phyloP scores from a whole-genome alignment of 768 basidiomycete species.

The Lactifluus subvellereus region DNA sequence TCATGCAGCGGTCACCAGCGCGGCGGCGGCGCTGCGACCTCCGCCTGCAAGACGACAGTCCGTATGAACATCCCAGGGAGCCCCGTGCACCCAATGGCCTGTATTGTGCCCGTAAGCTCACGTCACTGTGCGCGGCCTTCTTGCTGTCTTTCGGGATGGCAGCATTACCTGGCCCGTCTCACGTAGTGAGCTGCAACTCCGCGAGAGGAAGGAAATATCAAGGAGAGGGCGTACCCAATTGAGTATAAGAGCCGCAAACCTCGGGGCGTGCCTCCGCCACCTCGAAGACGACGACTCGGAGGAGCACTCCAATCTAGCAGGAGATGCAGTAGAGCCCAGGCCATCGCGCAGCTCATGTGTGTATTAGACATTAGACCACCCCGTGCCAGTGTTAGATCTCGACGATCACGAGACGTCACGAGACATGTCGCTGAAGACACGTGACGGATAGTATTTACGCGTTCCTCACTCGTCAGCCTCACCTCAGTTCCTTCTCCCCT shows the following conservation, averaged over 20 bases:
- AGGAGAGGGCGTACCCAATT: slow-evolving; percentile 61
- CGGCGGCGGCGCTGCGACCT: slow-evolving; percentile 84
- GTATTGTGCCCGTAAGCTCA: slow-evolving; percentile 75
- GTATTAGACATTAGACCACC: too few species aligned
- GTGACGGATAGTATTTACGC: too few species aligned
- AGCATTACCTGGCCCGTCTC: slow-evolving; percentile 65
- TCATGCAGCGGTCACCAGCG: too few species aligned
- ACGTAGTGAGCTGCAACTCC: background rate
- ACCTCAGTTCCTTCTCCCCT: too few species aligned
- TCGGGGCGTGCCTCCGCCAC: slow-evolving; percentile 67
- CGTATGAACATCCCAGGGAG: slow-evolving; percentile 83
- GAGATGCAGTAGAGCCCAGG: slow-evolving; percentile 86
- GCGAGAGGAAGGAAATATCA: too few species aligned
- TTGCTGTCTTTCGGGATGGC: slow-evolving; percentile 98
- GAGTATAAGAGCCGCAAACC: slow-evolving; percentile 91
- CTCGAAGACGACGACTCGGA: slow-evolving; percentile 82
- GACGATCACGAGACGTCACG: too few species aligned
- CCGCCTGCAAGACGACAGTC: slow-evolving; percentile 82
- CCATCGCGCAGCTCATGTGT: slow-evolving; percentile 81
- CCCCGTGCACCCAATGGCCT: slow-evolving; percentile 62
- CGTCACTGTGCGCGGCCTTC: slow-evolving; percentile 79
- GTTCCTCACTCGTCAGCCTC: too few species aligned
- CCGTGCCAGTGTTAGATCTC: too few species aligned
- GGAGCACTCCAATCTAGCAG: slow-evolving; percentile 91
- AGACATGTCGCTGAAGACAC: too few species aligned